phyloP scores from a whole-genome alignment of 768 basidiomycete genomes.

The Hirschioporus abietinus region DNA sequence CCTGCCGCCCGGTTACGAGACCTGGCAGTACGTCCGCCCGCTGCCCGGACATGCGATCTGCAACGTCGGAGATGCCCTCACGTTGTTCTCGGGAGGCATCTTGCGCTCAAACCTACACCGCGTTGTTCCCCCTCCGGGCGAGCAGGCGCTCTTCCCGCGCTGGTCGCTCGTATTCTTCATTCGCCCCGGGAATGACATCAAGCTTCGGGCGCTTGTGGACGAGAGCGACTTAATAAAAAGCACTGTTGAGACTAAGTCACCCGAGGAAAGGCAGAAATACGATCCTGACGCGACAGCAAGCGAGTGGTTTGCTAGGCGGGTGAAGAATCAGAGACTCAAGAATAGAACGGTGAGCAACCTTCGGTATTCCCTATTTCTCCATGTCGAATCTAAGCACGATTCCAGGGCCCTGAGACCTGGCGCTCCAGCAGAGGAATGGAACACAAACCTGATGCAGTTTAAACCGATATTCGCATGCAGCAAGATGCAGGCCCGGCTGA shows the following conservation, averaged over 20 bases:
- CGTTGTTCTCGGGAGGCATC: constrained; percentile 59
- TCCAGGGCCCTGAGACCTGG: constrained; percentile 17
- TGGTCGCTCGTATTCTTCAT: constrained; percentile 71
- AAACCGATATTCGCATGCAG: neutral
- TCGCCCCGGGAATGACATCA: constrained; percentile 48
- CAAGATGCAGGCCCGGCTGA: too few relatives aligned
- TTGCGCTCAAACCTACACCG: constrained; percentile 61
- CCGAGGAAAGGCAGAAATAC: constrained; percentile 28
- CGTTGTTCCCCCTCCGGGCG: constrained; percentile 59
- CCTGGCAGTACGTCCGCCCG: constrained; percentile 65
- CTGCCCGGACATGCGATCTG: constrained; percentile 53
- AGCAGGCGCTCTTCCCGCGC: constrained; percentile 45
- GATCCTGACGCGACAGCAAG: constrained; percentile 31
- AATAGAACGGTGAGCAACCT: constrained; percentile 34
- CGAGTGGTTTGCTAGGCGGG: constrained; percentile 37
- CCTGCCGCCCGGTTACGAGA: constrained; percentile 49
- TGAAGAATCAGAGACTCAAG: constrained; percentile 34
- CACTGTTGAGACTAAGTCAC: constrained; percentile 27
- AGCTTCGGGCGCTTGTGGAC: constrained; percentile 46
- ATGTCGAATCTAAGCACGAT: neutral
- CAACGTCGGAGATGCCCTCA: constrained; percentile 58
- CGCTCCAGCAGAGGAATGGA: constrained; percentile 18
- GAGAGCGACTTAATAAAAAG: constrained; percentile 47
- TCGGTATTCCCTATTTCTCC: neutral
- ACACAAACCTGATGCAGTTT: constrained; percentile 12